These are phyloP conservation scores for Noccaea caerulescens DNA, from an alignment of 345 rosid genomes.

Conservation along the genomic window DNA sequence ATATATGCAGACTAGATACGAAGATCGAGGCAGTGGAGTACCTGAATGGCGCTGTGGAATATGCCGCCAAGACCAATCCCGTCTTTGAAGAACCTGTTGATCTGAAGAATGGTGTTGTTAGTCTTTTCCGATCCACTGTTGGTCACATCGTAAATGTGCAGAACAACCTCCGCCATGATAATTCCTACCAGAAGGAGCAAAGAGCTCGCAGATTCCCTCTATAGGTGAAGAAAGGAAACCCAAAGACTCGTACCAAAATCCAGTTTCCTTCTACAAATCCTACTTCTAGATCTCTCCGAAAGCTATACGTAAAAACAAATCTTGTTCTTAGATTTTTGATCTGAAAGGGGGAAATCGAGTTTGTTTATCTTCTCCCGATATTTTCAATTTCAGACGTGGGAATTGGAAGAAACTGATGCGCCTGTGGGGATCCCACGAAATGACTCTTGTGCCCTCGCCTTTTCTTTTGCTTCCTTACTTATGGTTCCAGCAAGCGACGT, in stretches of 20 bases:
- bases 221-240: conserved; percentile 11
- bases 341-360: conserved; percentile 5
- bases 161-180: conserved; percentile 77
- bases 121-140: conserved; percentile 97
- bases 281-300: conserved; percentile 5
- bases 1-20: neutral
- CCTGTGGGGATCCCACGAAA: neutral
- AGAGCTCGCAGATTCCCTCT: conserved; percentile 13
- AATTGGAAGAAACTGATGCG: conserved; percentile 9
- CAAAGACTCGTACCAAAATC: conserved; percentile 12
- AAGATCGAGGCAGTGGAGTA: conserved; percentile 26
- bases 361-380: neutral
- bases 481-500: conserved; percentile 21
- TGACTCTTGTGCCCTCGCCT: conserved; percentile 31
- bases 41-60: conserved; percentile 97
- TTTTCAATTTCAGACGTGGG: conserved; percentile 37
- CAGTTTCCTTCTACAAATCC: neutral
- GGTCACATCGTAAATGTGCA: conserved; percentile 92
- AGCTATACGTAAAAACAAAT: neutral
- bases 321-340: conserved; percentile 1
- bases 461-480: conserved; percentile 14
- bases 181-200: neutral
- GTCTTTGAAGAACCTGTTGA: conserved; percentile 95
- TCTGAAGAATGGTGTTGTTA: conserved; percentile 82
- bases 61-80: conserved; percentile 86